phyloP scores from a whole-genome alignment of 192 early-diverging fungal species.

The Entomortierella beljakovae region DNA sequence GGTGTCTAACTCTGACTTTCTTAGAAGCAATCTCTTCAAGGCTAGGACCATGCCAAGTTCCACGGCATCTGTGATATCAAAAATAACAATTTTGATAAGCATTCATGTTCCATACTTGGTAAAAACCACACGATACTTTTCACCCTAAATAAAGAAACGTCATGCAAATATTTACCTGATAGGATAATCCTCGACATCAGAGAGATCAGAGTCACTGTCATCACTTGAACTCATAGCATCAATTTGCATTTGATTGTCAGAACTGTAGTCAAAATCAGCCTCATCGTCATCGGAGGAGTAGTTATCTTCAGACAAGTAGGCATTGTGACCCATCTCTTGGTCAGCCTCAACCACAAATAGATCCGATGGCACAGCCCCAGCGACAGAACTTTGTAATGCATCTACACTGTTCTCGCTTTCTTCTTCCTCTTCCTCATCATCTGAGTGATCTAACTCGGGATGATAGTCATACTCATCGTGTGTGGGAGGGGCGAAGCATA shows the following conservation, averaged over 20 bases:
- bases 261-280: constrained; percentile 36
- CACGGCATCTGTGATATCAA: constrained; percentile 38
- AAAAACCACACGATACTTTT: constrained; percentile 8
- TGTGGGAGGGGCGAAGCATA: constrained; percentile 51
- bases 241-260: constrained; percentile 48
- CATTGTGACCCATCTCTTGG: constrained; percentile 13
- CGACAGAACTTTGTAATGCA: constrained; percentile 1
- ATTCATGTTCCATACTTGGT: neutral
- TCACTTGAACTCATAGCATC: constrained; percentile 52
- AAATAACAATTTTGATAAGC: neutral
- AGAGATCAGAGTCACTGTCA: constrained; percentile 51
- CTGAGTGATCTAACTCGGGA: constrained; percentile 47
- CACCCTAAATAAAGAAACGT: neutral
- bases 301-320: constrained; percentile 45
- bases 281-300: constrained; percentile 54
- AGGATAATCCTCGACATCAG: constrained; percentile 49
- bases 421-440: constrained; percentile 53
- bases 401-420: constrained; percentile 16
- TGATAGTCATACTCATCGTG: constrained; percentile 54
- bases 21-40: constrained; percentile 32
- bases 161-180: constrained; percentile 30
- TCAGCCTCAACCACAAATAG: constrained; percentile 39
- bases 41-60: constrained; percentile 53
- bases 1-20: neutral
- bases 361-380: constrained; percentile 5